phyloP scores from a whole-genome alignment of 768 basidiomycete genomes.

The Suillus luteus region DNA sequence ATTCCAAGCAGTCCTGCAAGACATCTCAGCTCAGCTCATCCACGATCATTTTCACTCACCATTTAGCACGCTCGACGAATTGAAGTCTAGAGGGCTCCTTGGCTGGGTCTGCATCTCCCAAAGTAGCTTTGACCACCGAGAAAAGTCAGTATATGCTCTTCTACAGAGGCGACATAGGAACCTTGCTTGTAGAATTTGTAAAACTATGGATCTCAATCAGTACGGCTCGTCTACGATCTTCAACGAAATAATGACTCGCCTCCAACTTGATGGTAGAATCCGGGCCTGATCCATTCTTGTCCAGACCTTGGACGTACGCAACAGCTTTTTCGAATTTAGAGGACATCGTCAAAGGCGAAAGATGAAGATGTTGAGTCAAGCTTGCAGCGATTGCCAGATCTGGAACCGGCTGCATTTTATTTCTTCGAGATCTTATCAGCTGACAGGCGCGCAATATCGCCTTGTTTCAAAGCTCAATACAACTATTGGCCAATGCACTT shows the following conservation, averaged over 20 bases:
- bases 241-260: constrained; percentile 4
- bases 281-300: constrained; percentile 77
- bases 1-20: constrained; percentile 83
- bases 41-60: constrained; percentile 46
- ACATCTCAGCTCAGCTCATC: constrained; percentile 6
- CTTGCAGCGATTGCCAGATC: not conserved
- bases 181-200: constrained; percentile 96
- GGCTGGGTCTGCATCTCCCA: constrained; percentile 71
- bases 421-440: constrained; percentile 4
- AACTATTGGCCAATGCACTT: constrained; percentile 1
- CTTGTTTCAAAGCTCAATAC: not conserved
- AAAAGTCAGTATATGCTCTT: constrained; percentile 3
- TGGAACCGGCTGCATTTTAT: constrained; percentile 4
- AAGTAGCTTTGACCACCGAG: constrained; percentile 52
- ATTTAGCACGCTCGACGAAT: constrained; percentile 89
- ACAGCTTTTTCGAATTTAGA: constrained; percentile 80
- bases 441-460: not conserved
- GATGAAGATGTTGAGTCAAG: not conserved
- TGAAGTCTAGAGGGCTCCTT: constrained; percentile 66
- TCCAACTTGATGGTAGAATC: constrained; percentile 3
- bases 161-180: constrained; percentile 28
- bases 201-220: constrained; percentile 57
- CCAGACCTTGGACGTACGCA: constrained; percentile 62
- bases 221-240: constrained; percentile 2
- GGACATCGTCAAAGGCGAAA: constrained; percentile 53